Conservation (phyloP, 805 yeast species). For the Cyberlindnera mrakii region DNA sequence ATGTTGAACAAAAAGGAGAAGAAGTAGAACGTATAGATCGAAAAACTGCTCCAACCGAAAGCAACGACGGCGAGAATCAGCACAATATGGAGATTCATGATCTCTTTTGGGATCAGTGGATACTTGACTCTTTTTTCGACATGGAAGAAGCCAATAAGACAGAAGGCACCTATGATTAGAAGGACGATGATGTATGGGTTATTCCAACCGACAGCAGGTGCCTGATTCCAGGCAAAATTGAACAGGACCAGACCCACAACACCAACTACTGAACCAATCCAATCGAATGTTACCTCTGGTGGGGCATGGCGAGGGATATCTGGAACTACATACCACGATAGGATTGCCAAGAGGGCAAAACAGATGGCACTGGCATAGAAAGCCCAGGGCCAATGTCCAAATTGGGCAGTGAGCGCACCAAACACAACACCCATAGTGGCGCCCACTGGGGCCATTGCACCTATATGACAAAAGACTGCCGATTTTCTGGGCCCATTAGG, state of each 20-base stretch:
- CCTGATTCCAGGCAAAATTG: constrained; percentile 72
- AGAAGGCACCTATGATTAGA: constrained; percentile 42
- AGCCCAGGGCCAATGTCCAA: constrained; percentile 46
- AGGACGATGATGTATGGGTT: constrained; percentile 51
- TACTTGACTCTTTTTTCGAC: constrained; percentile 39
- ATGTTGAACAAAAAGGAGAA: constrained; percentile 46
- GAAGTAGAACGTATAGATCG: constrained; percentile 64
- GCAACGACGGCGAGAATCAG: constrained; percentile 45
- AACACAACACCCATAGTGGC: constrained; percentile 48
- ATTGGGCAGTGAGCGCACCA: constrained; percentile 41
- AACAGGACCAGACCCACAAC: constrained; percentile 54
- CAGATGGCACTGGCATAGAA: constrained; percentile 37
- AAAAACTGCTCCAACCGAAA: constrained; percentile 76
- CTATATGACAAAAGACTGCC: constrained; percentile 46
- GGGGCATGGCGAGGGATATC: constrained; percentile 14
- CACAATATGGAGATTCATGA: constrained; percentile 38
- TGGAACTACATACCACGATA: constrained; percentile 31
- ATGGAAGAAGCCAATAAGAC: constrained; percentile 39
- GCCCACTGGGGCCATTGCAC: constrained; percentile 58
- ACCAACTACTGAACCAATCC: constrained; percentile 50
- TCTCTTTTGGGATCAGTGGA: constrained; percentile 51
- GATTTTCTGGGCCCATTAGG: constrained; percentile 44
- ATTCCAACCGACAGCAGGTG: constrained; percentile 66
- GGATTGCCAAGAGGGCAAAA: constrained; percentile 24
- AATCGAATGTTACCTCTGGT: constrained; percentile 34